phyloP scores from a whole-genome alignment of 2,329 filamentous ascomycete species.

The Oidium heveae region DNA sequence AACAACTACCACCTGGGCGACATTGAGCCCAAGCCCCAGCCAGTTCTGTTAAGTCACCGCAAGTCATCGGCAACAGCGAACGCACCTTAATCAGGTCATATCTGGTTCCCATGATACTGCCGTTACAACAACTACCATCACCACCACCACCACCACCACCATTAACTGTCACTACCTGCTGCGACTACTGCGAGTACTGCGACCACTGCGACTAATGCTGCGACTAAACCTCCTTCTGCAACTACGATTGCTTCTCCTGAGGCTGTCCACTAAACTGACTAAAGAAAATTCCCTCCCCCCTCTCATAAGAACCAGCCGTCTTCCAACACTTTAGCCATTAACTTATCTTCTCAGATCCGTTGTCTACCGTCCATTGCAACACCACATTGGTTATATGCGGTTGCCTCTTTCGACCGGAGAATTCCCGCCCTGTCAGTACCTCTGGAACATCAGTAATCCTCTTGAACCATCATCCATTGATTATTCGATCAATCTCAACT shows the following conservation, averaged over 20 bases:
- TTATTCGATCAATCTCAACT: not conserved
- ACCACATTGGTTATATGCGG: not conserved
- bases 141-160: too few species aligned
- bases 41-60: too few species aligned
- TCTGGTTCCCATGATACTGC: too few species aligned
- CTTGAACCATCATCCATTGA: not conserved
- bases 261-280: not conserved
- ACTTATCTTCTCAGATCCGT: too few species aligned
- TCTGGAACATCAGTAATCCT: not conserved
- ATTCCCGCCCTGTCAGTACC: not conserved
- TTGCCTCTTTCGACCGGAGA: not conserved
- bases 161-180: too few species aligned
- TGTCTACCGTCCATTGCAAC: too few species aligned
- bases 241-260: not conserved
- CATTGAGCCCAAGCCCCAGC: too few species aligned
- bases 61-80: too few species aligned
- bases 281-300: not conserved
- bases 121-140: too few species aligned
- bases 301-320: not conserved
- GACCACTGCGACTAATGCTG: not conserved
- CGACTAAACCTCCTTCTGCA: not conserved
- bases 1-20: too few species aligned
- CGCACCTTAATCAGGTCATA: too few species aligned
- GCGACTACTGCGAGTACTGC: too few species aligned
- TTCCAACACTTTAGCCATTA: not conserved